Base-by-base conservation (phyloP, 345 rosid genomes). In the Trapa bicornis region DNA sequence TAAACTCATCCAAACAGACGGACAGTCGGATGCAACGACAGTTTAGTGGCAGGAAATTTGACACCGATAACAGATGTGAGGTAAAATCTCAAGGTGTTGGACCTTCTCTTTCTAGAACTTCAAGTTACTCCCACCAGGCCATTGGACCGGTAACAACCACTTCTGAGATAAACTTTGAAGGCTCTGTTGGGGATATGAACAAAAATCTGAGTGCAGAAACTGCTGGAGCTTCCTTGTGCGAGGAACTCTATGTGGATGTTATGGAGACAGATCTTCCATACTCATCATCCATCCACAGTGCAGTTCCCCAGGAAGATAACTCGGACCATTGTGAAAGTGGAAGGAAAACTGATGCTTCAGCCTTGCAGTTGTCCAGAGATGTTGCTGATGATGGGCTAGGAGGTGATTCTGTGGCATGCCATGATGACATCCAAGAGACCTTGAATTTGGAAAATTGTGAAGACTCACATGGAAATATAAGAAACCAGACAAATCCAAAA, bases 21-120 rank as follows among this genome's bases (percentile, higher is more conserved):
- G 96, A 87, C 43, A 72, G 72, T 75, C 87, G 80, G 78, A 78
- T 85, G 37, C 91, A 77, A 61, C 76, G 92, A 71, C 97, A 85
- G 76, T 77, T 76, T 68, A 89, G 92, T 75, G 82, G 89, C 70
- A 83, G 69, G 77, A 89, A 81, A 72, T 84, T 77, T 75, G 96
- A 88, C 65, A 65, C 78, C 69, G 99, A 90, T 67, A 81, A 81
- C 80, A 84, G 83, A 80, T 72, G 77, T 62, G 96, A 69, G 71
- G 72, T 81, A 37, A 88, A 85, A 80, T 81, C 90, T 64, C 92
- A 82, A 75, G 85, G 86, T 70, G 68, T 74, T 47, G 78, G 78
- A 70, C 77, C 89, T 33, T 85, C 86, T 38, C 70, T 80, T 43
- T 83, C 92, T 60, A 88, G 85, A 70, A 71, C 78, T 74, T 84